Percentiles rank a stretch among this genome's conserved stretches.
Conservation (phyloP, 2,329 filamentous ascomycete genomes). For the Colletotrichum melonis region DNA sequence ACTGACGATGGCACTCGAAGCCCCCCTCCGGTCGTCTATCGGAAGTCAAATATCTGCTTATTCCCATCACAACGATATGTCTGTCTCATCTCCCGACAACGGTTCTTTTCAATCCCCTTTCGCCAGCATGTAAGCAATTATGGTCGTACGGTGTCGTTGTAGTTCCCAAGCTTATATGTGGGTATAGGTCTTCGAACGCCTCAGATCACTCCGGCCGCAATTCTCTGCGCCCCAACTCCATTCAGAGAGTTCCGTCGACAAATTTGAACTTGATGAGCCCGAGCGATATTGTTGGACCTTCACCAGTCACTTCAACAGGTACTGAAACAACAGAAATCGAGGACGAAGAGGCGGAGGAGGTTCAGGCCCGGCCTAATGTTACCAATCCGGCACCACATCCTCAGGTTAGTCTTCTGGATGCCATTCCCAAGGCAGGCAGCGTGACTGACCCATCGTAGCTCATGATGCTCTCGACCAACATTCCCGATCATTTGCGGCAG, state of each 20-base stretch:
- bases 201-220: slow-evolving; percentile 51
- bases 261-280: slow-evolving; percentile 70
- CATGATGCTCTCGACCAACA: slow-evolving; percentile 65
- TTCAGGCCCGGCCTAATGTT: slow-evolving; percentile 51
- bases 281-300: slow-evolving; percentile 80
- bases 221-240: slow-evolving; percentile 64
- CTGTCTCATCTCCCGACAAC: slow-evolving; percentile 64
- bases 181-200: slow-evolving; percentile 58
- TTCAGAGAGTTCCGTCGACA: slow-evolving; percentile 59
- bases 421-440: background rate
- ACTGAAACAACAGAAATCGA: slow-evolving; percentile 88
- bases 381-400: slow-evolving; percentile 49
- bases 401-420: slow-evolving; percentile 46
- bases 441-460: slow-evolving; percentile 48
- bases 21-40: slow-evolving; percentile 71
- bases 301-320: slow-evolving; percentile 86
- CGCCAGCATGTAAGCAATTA: slow-evolving; percentile 61
- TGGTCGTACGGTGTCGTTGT: background rate
- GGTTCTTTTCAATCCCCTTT: slow-evolving; percentile 60
- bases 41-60: slow-evolving; percentile 66
- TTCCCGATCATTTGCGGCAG: slow-evolving; percentile 68
- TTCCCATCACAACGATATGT: slow-evolving; percentile 65
- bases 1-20: slow-evolving; percentile 68
- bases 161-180: slow-evolving; percentile 23
- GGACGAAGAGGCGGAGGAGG: slow-evolving; percentile 76